Conservation (phyloP, 2,329 filamentous ascomycete species). For the Chaetomium strumarium region DNA sequence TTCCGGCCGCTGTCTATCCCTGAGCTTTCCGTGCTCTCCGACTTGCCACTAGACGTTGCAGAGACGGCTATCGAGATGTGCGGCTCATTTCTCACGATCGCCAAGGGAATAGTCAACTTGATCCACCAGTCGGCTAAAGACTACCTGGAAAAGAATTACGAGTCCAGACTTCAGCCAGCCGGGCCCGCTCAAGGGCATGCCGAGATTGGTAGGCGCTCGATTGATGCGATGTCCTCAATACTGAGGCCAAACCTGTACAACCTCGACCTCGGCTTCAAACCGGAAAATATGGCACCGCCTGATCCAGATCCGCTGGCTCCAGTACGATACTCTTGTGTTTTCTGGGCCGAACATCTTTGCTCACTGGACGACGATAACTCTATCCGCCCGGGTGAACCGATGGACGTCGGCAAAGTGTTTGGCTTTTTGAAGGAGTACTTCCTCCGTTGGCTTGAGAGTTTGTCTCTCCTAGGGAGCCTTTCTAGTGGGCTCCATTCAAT, state of each 20-base stretch:
- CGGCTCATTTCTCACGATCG: slow-evolving; percentile 30
- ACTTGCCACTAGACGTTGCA: slow-evolving; percentile 7
- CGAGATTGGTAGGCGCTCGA: no score
- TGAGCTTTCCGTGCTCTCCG: slow-evolving; percentile 18
- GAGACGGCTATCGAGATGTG: slow-evolving; percentile 24
- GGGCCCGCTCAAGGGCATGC: no score
- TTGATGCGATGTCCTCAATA: no score
- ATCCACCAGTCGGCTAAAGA: slow-evolving; percentile 30
- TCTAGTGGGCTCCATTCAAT: background rate
- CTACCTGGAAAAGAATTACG: slow-evolving; percentile 20
- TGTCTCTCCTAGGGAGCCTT: slow-evolving; percentile 3
- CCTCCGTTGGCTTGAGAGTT: slow-evolving; percentile 1
- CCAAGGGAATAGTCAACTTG: slow-evolving; percentile 23
- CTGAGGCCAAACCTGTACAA: no score
- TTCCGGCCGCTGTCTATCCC: slow-evolving; percentile 22
- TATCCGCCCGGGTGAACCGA: background rate
- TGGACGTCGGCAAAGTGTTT: background rate
- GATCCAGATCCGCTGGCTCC: background rate
- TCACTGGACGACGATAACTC: background rate
- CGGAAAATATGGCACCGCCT: background rate
- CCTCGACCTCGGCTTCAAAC: background rate
- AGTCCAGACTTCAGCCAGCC: no score
- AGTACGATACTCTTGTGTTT: background rate
- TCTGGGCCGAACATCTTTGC: background rate
- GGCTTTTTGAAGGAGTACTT: background rate